Evolutionary conservation across 2,329 filamentous ascomycete genomes (phyloP).

Genomic region (Verticillium longisporum): DNA sequence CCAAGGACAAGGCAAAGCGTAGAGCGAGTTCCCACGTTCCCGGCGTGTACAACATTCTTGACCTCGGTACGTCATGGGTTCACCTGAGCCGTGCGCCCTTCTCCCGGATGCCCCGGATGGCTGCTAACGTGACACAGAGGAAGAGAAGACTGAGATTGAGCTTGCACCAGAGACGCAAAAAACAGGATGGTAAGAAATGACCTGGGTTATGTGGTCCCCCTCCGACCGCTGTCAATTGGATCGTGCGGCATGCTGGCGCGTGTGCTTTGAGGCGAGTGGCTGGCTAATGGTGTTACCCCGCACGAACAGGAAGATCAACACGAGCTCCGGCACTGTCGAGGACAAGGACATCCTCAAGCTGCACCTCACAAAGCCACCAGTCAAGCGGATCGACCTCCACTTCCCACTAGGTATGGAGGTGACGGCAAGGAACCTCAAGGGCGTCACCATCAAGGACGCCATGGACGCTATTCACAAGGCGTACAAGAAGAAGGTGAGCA

Average conservation of each 20-base stretch:
- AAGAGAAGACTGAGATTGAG: constrained; percentile 62
- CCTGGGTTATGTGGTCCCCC: background rate
- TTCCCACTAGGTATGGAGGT: constrained; percentile 86
- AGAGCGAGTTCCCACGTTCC: constrained; percentile 67
- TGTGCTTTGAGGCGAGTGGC: background rate
- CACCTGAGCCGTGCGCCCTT: background rate
- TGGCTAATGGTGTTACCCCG: background rate
- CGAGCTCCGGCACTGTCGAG: constrained; percentile 68
- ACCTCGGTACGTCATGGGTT: constrained; percentile 59
- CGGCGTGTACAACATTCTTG: constrained; percentile 75
- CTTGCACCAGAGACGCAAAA: constrained; percentile 79
- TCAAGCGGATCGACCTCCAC: constrained; percentile 92
- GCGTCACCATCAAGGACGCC: constrained; percentile 95
- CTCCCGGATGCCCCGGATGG: constrained; percentile 4
- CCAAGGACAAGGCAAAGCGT: constrained; percentile 60
- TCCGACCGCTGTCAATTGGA: background rate
- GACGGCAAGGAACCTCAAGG: constrained; percentile 83
- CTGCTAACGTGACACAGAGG: constrained; percentile 46
- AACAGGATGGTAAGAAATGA: constrained; percentile 68
- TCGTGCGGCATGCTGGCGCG: background rate
- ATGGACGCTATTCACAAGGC: constrained; percentile 92
- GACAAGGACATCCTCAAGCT: constrained; percentile 82
- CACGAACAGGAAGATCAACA: constrained; percentile 80
- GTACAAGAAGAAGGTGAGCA: constrained; percentile 86
- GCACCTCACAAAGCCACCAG: constrained; percentile 68